These are phyloP conservation scores for Helotiales sp. DNA, from an alignment of 2,329 filamentous ascomycete genomes.

Conservation along the genomic window DNA sequence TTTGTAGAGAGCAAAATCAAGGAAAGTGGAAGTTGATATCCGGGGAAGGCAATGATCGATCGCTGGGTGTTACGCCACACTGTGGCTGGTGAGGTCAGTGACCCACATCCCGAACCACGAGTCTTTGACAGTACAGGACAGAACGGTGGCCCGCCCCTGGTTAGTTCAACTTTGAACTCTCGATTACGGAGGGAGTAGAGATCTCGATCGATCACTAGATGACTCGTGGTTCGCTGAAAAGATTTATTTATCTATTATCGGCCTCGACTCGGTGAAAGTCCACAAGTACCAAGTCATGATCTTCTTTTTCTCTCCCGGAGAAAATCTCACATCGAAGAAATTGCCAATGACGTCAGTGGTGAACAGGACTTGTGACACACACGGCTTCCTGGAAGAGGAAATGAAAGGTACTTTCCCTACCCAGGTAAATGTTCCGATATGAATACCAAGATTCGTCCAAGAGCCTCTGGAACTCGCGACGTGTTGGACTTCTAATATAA, in stretches of 20 bases:
- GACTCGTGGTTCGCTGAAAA: constrained; percentile 5
- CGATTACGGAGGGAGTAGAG: neutral
- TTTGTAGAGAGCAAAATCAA: neutral
- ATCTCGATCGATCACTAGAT: constrained; percentile 5
- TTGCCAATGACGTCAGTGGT: constrained; percentile 1
- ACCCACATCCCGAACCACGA: neutral
- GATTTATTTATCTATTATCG: neutral
- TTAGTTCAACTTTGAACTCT: neutral
- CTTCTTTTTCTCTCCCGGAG: neutral
- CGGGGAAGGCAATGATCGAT: constrained; percentile 15
- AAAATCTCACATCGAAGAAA: neutral
- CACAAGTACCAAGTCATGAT: neutral
- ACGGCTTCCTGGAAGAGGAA: neutral
- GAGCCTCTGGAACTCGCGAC: neutral
- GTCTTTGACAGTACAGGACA: neutral
- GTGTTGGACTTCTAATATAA: neutral
- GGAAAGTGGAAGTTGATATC: neutral
- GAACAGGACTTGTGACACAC: neutral
- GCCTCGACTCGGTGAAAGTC: neutral
- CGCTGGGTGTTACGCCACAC: constrained; percentile 9
- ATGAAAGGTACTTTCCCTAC: neutral
- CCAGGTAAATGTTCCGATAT: constrained; percentile 4
- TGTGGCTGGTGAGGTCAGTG: constrained; percentile 25
- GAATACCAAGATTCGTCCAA: neutral
- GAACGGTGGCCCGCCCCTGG: too few species aligned